Evolutionary conservation across 164 flowering plant genomes (phyloP), one percentile per base, ranked within the genome.

Genomic region (Magnolia changhungtana): DNA sequence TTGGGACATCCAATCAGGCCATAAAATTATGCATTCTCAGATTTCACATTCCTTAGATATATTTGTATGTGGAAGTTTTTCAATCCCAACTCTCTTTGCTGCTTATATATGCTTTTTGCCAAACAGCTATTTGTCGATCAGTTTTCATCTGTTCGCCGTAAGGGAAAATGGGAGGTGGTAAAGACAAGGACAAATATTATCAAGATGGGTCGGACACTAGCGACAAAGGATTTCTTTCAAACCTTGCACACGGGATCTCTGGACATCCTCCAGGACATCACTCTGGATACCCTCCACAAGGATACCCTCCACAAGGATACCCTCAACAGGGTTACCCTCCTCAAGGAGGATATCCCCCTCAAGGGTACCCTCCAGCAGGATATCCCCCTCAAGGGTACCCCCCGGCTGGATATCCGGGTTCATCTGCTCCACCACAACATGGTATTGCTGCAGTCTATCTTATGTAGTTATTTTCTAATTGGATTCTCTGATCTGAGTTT

Each of bases 101-200:
- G 67, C 13, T 27, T 67, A 2, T 65, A 16, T 65, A 11, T 65
- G 4, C 27, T 65, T 23, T 65, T 65, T 11, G 68, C 27, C 10
- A 37, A 29, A 31, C 71, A 68, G 71, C 51, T 68, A 6, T 68
- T 68, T 68, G 69, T 66, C 9, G 23, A 21, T 21, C 27, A 66
- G 10, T 67, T 27, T 27, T 49, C 45, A 51, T 27, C n/a, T 11
- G 45, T 37, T 37, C 7, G 45, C 45, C 7, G 37, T 63, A 51
- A 74, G 71, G 63, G 58, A 78, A 16, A 74, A 88, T 86, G 90
- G 90, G 90, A 63, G 89, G 89, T 29, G 90, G 90, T 64, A 86
- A 87, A 64, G 89, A 86, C 66, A 86, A 87, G 69, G 89, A 86
- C 80, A 80, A 84, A 76, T 80, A 83, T 58, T 19, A 76, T 59